phyloP scores from a whole-genome alignment of 257 asterid species.

The Fraxinus anomala region DNA sequence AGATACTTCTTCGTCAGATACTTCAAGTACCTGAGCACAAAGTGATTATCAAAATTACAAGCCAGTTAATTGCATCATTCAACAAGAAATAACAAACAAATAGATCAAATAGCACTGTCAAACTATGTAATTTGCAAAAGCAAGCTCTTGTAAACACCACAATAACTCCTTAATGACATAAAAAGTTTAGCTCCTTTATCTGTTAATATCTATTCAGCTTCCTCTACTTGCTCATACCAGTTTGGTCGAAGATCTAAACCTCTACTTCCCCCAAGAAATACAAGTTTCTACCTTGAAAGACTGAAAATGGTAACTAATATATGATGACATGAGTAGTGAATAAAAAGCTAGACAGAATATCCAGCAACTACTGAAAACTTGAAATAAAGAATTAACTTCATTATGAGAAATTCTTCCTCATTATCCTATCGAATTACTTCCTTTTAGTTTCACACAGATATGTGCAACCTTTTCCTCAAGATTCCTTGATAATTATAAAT shows the following conservation, averaged over 20 bases:
- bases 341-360: too few species aligned
- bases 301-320: too few species aligned
- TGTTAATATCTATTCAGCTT: background rate
- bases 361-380: too few species aligned
- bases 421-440: background rate
- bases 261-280: background rate
- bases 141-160: too few species aligned
- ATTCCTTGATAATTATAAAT: too few species aligned
- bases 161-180: background rate
- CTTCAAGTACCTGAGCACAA: slow-evolving; percentile 41
- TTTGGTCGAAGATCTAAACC: background rate
- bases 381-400: background rate
- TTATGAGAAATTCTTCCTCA: background rate
- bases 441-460: too few species aligned
- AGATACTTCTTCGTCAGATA: slow-evolving; percentile 52
- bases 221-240: background rate
- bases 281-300: too few species aligned
- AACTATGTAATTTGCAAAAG: background rate
- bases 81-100: background rate
- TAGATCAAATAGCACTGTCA: too few species aligned
- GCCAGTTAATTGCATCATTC: background rate
- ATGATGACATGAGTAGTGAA: too few species aligned
- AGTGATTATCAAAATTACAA: background rate
- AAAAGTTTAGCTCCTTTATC: background rate
- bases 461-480: too few species aligned